Percentiles rank a stretch among this genome's conserved stretches.
These are phyloP conservation scores for Trametes meyenii DNA, from an alignment of 768 basidiomycete genomes.

Conservation along the genomic window DNA sequence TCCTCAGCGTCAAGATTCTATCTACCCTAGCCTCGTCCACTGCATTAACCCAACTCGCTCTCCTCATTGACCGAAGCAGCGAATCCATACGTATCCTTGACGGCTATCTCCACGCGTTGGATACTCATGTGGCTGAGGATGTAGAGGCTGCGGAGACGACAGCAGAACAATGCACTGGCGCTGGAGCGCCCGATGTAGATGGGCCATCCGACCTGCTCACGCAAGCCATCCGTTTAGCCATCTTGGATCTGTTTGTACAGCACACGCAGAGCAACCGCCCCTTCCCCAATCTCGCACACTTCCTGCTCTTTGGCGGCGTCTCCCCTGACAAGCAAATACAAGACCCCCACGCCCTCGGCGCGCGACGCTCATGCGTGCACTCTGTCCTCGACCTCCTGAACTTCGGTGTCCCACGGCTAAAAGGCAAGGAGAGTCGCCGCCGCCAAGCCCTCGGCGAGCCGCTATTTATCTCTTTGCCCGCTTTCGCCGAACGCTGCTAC, in stretches of 20 bases:
- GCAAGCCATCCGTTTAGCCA: conserved; percentile 73
- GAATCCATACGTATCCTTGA: conserved; percentile 86
- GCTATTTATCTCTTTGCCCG: conserved; percentile 66
- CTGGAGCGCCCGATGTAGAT: conserved; percentile 66
- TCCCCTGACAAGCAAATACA: conserved; percentile 68
- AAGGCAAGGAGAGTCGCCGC: conserved; percentile 43
- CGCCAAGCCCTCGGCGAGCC: conserved; percentile 44
- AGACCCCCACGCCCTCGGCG: conserved; percentile 76
- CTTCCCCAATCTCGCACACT: conserved; percentile 87
- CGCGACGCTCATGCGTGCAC: conserved; percentile 74
- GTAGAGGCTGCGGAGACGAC: conserved; percentile 59
- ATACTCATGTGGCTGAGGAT: conserved; percentile 62
- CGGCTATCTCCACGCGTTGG: conserved; percentile 73
- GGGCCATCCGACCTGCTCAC: conserved; percentile 50
- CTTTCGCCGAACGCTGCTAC: conserved; percentile 84
- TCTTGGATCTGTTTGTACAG: conserved; percentile 80
- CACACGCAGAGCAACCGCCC: conserved; percentile 64
- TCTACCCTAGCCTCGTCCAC: conserved; percentile 64
- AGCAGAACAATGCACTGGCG: conserved; percentile 69
- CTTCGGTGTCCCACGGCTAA: conserved; percentile 65
- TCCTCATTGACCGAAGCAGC: conserved; percentile 75
- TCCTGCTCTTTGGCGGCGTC: conserved; percentile 74
- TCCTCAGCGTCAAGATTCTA: conserved; percentile 81
- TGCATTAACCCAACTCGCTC: conserved; percentile 72
- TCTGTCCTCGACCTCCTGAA: conserved; percentile 79